Evolutionary conservation across 129 eudicot genomes (phyloP).

Genomic region (Flaveria ramosissima): DNA sequence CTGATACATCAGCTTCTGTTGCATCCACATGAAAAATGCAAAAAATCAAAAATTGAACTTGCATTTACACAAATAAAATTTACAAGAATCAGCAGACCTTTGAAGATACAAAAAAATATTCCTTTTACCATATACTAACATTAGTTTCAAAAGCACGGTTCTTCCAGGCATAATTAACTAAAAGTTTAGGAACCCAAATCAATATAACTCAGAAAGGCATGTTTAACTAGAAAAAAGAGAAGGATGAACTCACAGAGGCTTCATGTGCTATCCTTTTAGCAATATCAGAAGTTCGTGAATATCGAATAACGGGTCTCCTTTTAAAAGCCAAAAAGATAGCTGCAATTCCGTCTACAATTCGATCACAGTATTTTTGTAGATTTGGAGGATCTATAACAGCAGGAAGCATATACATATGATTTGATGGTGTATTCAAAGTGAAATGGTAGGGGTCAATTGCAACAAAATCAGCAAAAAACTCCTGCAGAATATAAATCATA

Average conservation of each 20-base stretch:
- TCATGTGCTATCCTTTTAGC: slow-evolving; percentile 94
- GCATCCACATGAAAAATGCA: slow-evolving; percentile 14
- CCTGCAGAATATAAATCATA: slow-evolving; percentile 54
- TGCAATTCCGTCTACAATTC: slow-evolving; percentile 91
- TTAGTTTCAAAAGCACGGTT: slow-evolving; percentile 11
- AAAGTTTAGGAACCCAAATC: slow-evolving; percentile 12
- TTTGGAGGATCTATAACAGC: slow-evolving; percentile 84
- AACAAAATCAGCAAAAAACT: slow-evolving; percentile 92
- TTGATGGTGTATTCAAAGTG: slow-evolving; percentile 66
- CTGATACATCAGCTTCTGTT: slow-evolving; percentile 98
- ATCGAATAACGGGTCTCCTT: slow-evolving; percentile 86
- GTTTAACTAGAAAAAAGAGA: background rate
- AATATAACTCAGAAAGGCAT: background rate
- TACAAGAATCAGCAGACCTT: background rate
- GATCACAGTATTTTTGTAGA: slow-evolving; percentile 79
- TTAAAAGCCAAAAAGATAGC: slow-evolving; percentile 82
- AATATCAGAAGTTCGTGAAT: slow-evolving; percentile 84
- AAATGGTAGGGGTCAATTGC: slow-evolving; percentile 83
- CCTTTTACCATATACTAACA: background rate
- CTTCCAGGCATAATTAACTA: slow-evolving; percentile 12
- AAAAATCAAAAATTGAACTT: background rate
- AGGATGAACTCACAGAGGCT: slow-evolving; percentile 59
- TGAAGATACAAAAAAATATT: background rate
- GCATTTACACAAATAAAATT: background rate
- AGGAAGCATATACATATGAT: slow-evolving; percentile 93